These are phyloP conservation scores for Ascochyta fabae DNA, from an alignment of 2,329 filamentous ascomycete species.

Conservation along the genomic window DNA sequence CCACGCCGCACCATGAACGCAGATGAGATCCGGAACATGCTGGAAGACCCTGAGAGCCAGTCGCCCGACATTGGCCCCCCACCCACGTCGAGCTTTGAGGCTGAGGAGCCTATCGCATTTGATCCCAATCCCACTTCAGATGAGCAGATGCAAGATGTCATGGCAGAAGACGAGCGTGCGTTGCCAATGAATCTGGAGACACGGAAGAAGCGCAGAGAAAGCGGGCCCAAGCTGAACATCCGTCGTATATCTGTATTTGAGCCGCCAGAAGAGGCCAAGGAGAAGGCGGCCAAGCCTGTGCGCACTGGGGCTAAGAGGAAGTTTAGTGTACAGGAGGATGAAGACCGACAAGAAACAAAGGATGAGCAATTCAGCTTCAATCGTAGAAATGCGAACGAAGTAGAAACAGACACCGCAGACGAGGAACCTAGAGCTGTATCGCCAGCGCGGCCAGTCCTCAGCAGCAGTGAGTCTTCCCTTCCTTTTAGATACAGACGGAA, in stretches of 20 bases:
- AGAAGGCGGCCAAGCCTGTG: conserved; percentile 34
- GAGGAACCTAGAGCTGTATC: conserved; percentile 28
- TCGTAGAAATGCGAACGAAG: conserved; percentile 40
- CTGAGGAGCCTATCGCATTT: conserved; percentile 56
- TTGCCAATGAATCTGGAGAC: conserved; percentile 59
- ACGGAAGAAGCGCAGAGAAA: conserved; percentile 60
- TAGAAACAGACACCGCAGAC: conserved; percentile 24
- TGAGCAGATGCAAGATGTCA: conserved; percentile 37
- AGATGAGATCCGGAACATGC: conserved; percentile 62
- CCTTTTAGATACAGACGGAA: conserved; percentile 14
- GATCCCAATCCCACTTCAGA: conserved; percentile 39
- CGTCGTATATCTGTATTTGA: conserved; percentile 54
- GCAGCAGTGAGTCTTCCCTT: conserved; percentile 49
- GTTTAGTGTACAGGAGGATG: conserved; percentile 60
- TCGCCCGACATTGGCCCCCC: conserved; percentile 73
- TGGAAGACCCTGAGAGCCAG: conserved; percentile 63
- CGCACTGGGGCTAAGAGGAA: conserved; percentile 64
- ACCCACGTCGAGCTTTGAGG: conserved; percentile 60
- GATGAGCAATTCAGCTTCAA: conserved; percentile 57
- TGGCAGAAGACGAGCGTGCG: conserved; percentile 46
- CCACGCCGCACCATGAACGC: conserved; percentile 71
- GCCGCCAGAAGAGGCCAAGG: conserved; percentile 46
- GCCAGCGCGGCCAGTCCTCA: conserved; percentile 47
- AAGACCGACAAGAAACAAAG: conserved; percentile 45
- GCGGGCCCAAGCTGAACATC: conserved; percentile 53